Conservation (phyloP, 768 basidiomycete species). For the Tricholoma hemisulphureum region DNA sequence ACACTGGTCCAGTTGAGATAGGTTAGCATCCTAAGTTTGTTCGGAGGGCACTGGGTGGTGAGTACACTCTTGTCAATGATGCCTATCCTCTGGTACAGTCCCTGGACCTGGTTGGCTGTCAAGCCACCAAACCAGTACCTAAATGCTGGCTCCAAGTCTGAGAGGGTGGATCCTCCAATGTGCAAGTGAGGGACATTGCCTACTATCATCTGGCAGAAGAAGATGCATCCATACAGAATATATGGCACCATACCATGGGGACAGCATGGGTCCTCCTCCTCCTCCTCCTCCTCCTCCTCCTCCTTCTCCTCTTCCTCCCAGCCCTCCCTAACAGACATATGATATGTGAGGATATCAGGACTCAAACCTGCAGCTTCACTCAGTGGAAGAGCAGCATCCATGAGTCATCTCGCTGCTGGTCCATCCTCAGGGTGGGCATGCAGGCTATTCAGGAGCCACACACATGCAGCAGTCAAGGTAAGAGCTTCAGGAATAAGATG, state of each 20-base stretch:
- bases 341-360: conserved; percentile 14
- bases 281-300: not conserved
- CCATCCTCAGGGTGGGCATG: conserved; percentile 26
- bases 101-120: no score
- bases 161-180: no score
- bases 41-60: no score
- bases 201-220: not conserved
- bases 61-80: no score
- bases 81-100: no score
- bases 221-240: not conserved
- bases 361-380: conserved; percentile 9
- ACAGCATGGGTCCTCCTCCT: not conserved
- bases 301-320: conserved; percentile 4
- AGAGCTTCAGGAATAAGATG: conserved; percentile 12
- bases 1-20: no score
- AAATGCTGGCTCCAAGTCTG: no score
- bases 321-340: not conserved
- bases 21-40: not conserved
- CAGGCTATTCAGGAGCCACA: conserved; percentile 25
- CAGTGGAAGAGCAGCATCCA: conserved; percentile 20
- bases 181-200: no score
- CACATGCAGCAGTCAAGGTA: conserved; percentile 19
- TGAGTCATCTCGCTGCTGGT: conserved; percentile 15
- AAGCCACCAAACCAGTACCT: no score
- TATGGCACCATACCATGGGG: not conserved